These are phyloP conservation scores for Alternaria ethzedia DNA, from an alignment of 2,329 filamentous ascomycete genomes.

Conservation along the genomic window DNA sequence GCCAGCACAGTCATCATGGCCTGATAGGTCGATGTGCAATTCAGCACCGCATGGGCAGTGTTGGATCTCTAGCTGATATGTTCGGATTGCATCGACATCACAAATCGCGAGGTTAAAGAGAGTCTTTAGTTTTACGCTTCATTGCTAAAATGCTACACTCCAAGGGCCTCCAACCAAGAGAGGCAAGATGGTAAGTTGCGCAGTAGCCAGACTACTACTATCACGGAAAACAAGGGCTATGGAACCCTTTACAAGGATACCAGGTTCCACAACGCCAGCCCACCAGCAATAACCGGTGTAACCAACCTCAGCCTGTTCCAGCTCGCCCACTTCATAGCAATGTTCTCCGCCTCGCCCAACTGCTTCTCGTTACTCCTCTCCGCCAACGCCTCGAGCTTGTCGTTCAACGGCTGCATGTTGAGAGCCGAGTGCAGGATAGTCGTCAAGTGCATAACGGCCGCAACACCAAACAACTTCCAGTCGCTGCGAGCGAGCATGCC, in stretches of 20 bases:
- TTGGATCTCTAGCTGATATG: neutral
- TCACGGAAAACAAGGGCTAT: neutral
- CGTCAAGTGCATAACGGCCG: constrained; percentile 54
- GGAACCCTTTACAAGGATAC: constrained; percentile 17
- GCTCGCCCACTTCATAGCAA: constrained; percentile 46
- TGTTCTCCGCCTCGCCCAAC: constrained; percentile 36
- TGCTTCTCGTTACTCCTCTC: constrained; percentile 41
- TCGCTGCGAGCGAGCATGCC: constrained; percentile 46
- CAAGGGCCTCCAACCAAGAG: neutral
- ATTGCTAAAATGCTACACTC: neutral
- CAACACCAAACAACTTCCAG: constrained; percentile 54
- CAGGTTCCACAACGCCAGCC: constrained; percentile 42
- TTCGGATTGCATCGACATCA: neutral
- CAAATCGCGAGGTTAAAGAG: neutral
- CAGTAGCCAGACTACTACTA: neutral
- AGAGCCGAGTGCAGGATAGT: constrained; percentile 58
- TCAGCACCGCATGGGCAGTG: neutral
- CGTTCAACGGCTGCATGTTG: constrained; percentile 61
- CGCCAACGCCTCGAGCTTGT: constrained; percentile 53
- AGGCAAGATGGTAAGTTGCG: neutral
- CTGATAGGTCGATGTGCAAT: neutral
- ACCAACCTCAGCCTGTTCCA: constrained; percentile 46
- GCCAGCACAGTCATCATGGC: neutral
- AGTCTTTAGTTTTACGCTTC: neutral
- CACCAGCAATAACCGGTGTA: constrained; percentile 44